phyloP scores from a whole-genome alignment of 2,329 filamentous ascomycete species.

The Aspergillus sp. region DNA sequence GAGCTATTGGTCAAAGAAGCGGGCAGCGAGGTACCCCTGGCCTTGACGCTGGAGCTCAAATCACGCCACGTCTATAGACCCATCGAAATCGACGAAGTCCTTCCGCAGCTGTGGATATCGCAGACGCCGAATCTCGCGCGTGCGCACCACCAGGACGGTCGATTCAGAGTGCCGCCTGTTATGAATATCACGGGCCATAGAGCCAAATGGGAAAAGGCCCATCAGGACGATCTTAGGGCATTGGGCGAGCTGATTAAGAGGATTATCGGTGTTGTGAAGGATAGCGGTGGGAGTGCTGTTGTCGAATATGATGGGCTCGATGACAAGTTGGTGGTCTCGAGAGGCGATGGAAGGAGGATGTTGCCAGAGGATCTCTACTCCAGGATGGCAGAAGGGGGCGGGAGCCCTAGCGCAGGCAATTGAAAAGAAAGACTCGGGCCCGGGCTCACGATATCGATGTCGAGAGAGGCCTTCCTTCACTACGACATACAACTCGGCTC shows the following conservation, averaged over 20 bases:
- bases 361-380: too few relatives aligned
- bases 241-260: conserved; percentile 26
- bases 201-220: conserved; percentile 26
- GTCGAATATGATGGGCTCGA: too few relatives aligned
- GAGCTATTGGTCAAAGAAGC: conserved; percentile 22
- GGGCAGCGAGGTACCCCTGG: conserved; percentile 23
- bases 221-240: conserved; percentile 22
- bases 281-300: too few relatives aligned
- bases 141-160: conserved; percentile 33
- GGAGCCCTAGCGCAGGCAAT: too few relatives aligned
- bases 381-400: too few relatives aligned
- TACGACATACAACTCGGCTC: too few relatives aligned
- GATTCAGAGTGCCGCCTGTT: conserved; percentile 25
- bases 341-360: too few relatives aligned
- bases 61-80: conserved; percentile 28
- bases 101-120: conserved; percentile 38
- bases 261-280: too few relatives aligned
- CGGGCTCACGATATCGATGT: too few relatives aligned
- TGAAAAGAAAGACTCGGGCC: too few relatives aligned
- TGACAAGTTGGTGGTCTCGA: too few relatives aligned
- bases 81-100: conserved; percentile 27
- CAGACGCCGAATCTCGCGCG: conserved; percentile 41
- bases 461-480: too few relatives aligned
- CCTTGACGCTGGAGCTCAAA: conserved; percentile 39
- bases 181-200: conserved; percentile 28